Evolutionary conservation across 306 rosid genomes (phyloP), one percentile per base, ranked within the genome.

Genomic region (Pterocarpus macrocarpus): DNA sequence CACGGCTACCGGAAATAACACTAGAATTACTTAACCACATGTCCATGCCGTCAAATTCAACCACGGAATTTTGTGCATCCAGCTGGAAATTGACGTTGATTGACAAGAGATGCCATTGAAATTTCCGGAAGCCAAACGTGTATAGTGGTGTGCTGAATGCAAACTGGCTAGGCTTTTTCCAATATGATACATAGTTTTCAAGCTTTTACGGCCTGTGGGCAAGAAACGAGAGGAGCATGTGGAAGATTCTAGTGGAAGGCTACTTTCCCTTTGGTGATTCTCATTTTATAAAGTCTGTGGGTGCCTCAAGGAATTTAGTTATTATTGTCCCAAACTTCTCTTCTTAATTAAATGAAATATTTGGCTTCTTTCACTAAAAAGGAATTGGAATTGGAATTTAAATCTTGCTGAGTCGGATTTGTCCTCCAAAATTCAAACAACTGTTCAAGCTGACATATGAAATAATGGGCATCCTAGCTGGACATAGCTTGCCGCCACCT

Each of bases 351-450:
- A 67, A 8, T 66, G 28, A 64, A 41, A 34, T 33, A 5, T 41
- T 75, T 72, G 62, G 43, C 73, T 71, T 55, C 47, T 58, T 50
- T 58, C 43, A 4, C 33, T 5, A 2, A 38, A 74, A 69, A 47
- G 2, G 2, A 64, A 53, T 47, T 63, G 69, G 77, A 85, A 67
- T 81, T 57, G 73, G 83, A 83, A 75, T 35, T 55, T 36, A 73
- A 85, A 71, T 47, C 78, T 38, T 84, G 13, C n/a, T 68, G 82
- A 78, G 63, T 57, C 75, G 85, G 77, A 71, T 61, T 63, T 90
- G 91, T 89, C 85, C 84, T 89, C 86, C 64, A 69, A 92, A 83
- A 86, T 89, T 84, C 93, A 69, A 85, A 81, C 89, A 81, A 71
- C 85, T 64, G 75, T 69, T 11, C 33, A 68, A 78, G 39, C 36